Evolutionary conservation across 2,329 filamentous ascomycete genomes (phyloP).

Genomic region (Ophiostoma australiae): DNA sequence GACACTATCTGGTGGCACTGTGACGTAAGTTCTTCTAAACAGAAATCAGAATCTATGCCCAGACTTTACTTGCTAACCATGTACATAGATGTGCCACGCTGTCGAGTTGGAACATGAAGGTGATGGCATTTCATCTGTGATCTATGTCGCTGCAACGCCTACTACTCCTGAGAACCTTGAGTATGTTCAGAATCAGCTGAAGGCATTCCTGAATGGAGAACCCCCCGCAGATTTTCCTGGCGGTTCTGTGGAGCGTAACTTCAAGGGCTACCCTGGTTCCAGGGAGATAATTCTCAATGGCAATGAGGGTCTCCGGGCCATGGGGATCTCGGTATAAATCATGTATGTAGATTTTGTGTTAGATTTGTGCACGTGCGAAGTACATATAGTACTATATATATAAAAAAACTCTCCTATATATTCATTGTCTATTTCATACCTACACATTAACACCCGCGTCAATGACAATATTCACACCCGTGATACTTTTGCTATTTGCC

Average conservation of each 20-base stretch:
- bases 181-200: constrained; percentile 22
- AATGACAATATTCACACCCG: constrained; percentile 25
- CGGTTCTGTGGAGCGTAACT: neutral
- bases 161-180: constrained; percentile 22
- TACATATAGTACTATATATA: too few relatives aligned
- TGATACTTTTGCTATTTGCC: constrained; percentile 24
- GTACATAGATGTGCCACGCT: constrained; percentile 23
- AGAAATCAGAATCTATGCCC: too few relatives aligned
- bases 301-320: neutral
- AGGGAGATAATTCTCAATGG: neutral
- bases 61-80: neutral
- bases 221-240: constrained; percentile 29
- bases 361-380: neutral
- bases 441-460: constrained; percentile 23
- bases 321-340: neutral
- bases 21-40: constrained; percentile 18
- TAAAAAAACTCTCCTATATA: neutral
- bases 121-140: constrained; percentile 15
- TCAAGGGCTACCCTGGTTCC: neutral
- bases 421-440: neutral
- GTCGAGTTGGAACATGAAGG: constrained; percentile 25
- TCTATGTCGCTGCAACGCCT: constrained; percentile 23
- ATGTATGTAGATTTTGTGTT: neutral
- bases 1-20: constrained; percentile 33
- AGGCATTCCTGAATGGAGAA: constrained; percentile 11